Evolutionary conservation across 768 basidiomycete genomes (phyloP), one percentile per base, ranked within the genome.

Genomic region (Lentinus tigrinus): DNA sequence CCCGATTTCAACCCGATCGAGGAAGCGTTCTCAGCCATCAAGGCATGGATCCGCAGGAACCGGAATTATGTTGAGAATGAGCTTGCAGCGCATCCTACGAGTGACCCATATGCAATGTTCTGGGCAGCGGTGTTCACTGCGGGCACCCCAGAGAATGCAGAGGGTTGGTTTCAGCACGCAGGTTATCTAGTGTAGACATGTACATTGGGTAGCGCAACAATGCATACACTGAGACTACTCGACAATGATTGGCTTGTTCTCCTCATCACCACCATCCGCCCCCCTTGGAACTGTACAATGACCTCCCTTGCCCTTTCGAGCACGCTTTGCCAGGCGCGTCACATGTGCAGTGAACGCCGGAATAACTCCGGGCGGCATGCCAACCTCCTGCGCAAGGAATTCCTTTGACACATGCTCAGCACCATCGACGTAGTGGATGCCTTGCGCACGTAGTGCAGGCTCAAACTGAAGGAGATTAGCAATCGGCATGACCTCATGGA

Each of bases 1-100:
- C 70, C 72, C 3, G 68, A 72, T 42, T 56, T 64, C 51, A 71
- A 70, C 43, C 72, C 70, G 3, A 71, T 72, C 24, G 66, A 72
- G 53, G 57, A 63, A 31, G 68, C 58, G 1, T 71, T 72, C 49
- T 70, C 67, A 0, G 52, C 59, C 13, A 57, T 70, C 34, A 70
- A 70, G 60, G 54, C 64, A 4, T 65, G 65, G 40, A n/a, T 42
- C 16, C 17, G 40, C 2, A n/a, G 3, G 11, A 1, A 42, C 21
- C 17, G 17, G 14, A 7, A 42, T 17, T n/a, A 42, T 7, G 40
- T 42, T 3, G 8, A 7, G 40, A 17, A 11, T n/a, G 40, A 42
- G 40, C 8, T n/a, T 3, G n/a, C 17, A 7, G 40, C 14, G 2
- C 3, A 42, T n/a, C 17, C 40, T 3, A 7, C 1, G 8, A 17